Percentiles rank a stretch among this genome's conserved stretches.
These are phyloP conservation scores for Rubroshorea leprosula DNA, from an alignment of 345 rosid species.

Conservation along the genomic window DNA sequence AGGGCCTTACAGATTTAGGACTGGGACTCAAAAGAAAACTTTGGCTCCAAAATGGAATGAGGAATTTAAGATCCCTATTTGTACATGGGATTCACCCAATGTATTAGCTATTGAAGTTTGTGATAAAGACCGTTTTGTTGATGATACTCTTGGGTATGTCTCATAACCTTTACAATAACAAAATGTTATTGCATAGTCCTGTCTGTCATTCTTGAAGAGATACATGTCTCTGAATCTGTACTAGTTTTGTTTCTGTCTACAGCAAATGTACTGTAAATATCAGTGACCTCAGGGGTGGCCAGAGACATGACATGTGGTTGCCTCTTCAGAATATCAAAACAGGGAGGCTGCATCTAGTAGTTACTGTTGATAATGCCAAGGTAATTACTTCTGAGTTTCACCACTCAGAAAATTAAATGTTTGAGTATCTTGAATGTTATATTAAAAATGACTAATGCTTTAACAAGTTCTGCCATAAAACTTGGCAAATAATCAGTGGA, in stretches of 20 bases:
- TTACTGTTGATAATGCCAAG: slow-evolving; percentile 54
- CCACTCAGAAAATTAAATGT: neutral
- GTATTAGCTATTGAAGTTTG: slow-evolving; percentile 63
- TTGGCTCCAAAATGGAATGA: slow-evolving; percentile 87
- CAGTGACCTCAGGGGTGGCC: slow-evolving; percentile 57
- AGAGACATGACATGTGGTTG: slow-evolving; percentile 86
- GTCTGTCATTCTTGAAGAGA: neutral
- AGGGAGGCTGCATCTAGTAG: slow-evolving; percentile 79
- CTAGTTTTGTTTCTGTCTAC: slow-evolving; percentile 17
- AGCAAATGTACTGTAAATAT: slow-evolving; percentile 62
- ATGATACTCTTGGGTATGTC: slow-evolving; percentile 80
- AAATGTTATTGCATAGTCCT: neutral
- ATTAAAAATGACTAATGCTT: too few species aligned
- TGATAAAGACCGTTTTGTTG: slow-evolving; percentile 79
- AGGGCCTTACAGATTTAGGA: slow-evolving; percentile 72
- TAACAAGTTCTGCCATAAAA: neutral
- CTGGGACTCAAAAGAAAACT: slow-evolving; percentile 60
- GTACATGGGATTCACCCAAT: slow-evolving; percentile 69
- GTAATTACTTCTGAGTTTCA: slow-evolving; percentile 27
- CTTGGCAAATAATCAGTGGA: slow-evolving; percentile 13
- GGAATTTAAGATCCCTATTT: slow-evolving; percentile 74
- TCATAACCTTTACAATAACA: slow-evolving; percentile 10
- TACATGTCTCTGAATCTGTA: neutral
- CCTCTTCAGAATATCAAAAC: slow-evolving; percentile 69
- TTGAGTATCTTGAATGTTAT: neutral